Evolutionary conservation across 176 grass and related monocot genomes (phyloP), one percentile per base, ranked within the genome.

Genomic region (Aegilops longissima): DNA sequence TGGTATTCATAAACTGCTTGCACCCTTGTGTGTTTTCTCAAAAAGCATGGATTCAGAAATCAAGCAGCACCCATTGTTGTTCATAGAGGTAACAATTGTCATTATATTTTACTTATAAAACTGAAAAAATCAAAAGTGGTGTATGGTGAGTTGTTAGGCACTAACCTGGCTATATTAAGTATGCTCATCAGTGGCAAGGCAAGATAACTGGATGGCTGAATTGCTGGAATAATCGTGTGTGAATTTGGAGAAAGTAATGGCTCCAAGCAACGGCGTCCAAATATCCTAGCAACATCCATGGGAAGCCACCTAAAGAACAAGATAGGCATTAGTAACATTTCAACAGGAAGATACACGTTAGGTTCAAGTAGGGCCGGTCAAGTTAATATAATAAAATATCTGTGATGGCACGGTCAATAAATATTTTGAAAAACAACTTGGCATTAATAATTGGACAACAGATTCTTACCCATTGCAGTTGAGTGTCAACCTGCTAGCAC

Each of bases 161-260:
- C 76, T 88, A 90, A 94, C 97, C 97, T 94, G 84, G 97, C 97
- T 88, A 99, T 96, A 87, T 92, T 96, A 83, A 99, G 94, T 90
- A 99, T 91, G 89, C 97, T 96, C 92, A 91, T 91, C 63, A 99
- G 94, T 86, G 97, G 97, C 61, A 99, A 92, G 8, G 94, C 83
- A 87, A 99, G 87, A 82, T 96, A 99, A 88, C 83, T 91, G 33
- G 97, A 99, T 63, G 83, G 92, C 73, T 88, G 80, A 87, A 94
- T 96, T 70, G 83, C 80, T 83, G 97, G 94, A 20, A 99, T 73
- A 47, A 42, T 83, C 2, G 85, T 88, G 34, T 83, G 85, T 73
- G 92, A 94, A 93, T 99, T 94, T 21, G 97, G 94, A 87, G 90
- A 82, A 89, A 99, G 92, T 52, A 99, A 91, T 72, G 87, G 80